Evolutionary conservation across 306 rosid species (phyloP).

Genomic region (Acacia acuminata): DNA sequence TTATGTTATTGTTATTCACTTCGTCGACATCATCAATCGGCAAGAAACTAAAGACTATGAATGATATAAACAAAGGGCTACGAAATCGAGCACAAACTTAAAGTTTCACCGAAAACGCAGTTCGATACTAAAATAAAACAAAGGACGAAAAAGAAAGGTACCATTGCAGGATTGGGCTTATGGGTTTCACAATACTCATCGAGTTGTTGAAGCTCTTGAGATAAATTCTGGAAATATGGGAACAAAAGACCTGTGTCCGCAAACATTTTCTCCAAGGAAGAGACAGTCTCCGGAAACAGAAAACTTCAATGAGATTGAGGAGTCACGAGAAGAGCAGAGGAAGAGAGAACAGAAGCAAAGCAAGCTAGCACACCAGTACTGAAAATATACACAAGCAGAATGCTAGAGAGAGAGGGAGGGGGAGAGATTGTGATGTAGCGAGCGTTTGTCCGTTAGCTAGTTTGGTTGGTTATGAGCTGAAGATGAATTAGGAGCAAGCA

Average conservation of each 20-base stretch:
- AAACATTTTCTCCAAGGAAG: slow-evolving; percentile 59
- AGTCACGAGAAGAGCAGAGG: slow-evolving; percentile 4
- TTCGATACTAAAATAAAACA: background rate
- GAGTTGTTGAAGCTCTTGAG: slow-evolving; percentile 73
- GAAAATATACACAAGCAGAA: slow-evolving; percentile 33
- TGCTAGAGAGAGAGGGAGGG: background rate
- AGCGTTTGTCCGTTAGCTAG: background rate
- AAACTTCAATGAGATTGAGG: slow-evolving; percentile 23
- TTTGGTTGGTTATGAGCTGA: slow-evolving; percentile 11
- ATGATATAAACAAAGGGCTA: background rate
- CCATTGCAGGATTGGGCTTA: slow-evolving; percentile 70
- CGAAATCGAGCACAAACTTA: background rate
- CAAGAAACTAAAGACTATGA: background rate
- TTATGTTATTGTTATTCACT: background rate
- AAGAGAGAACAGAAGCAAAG: slow-evolving; percentile 2
- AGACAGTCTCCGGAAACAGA: slow-evolving; percentile 11
- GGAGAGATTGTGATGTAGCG: background rate
- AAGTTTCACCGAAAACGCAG: background rate
- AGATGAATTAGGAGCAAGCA: slow-evolving; percentile 28
- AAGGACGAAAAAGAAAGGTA: slow-evolving; percentile 23
- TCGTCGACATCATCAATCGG: slow-evolving; percentile 23
- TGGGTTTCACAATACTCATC: slow-evolving; percentile 75
- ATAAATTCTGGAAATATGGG: slow-evolving; percentile 68
- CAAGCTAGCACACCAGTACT: background rate
- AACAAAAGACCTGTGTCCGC: slow-evolving; percentile 73